phyloP scores from a whole-genome alignment of 768 basidiomycete genomes.

The Leccinum incarnatum region DNA sequence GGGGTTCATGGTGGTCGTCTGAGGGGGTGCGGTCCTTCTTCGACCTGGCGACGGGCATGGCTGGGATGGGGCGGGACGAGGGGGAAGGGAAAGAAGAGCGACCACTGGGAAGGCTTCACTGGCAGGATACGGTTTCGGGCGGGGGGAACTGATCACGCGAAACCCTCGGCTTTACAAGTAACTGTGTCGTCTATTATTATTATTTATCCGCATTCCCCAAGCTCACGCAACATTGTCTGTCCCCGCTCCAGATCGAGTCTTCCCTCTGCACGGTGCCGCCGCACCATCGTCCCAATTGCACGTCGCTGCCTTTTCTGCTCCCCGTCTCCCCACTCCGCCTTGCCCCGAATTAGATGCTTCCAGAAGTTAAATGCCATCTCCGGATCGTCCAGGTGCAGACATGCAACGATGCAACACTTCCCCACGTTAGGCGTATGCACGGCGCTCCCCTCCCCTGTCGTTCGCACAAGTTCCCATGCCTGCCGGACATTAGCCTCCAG shows the following conservation, averaged over 20 bases:
- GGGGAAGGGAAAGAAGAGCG: background rate
- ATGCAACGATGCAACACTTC: conserved; percentile 47
- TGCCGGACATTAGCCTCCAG: conserved; percentile 37
- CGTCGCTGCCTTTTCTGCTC: conserved; percentile 45
- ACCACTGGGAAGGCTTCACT: background rate
- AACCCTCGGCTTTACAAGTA: background rate
- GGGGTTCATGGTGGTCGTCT: conserved; percentile 55
- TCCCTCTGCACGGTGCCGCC: conserved; percentile 25
- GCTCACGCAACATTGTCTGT: conserved; percentile 19
- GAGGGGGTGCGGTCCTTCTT: conserved; percentile 58
- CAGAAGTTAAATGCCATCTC: conserved; percentile 61
- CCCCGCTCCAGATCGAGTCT: conserved; percentile 21
- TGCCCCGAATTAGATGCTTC: conserved; percentile 43
- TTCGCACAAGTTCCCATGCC: conserved; percentile 42
- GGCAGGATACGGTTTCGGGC: background rate
- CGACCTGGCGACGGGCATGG: conserved; percentile 65
- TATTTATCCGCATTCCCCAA: conserved; percentile 9
- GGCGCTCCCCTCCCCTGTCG: conserved; percentile 34
- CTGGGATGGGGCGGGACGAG: conserved; percentile 5
- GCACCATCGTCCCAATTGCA: conserved; percentile 38
- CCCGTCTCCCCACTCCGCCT: conserved; percentile 46
- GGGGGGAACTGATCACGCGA: background rate
- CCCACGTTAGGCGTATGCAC: conserved; percentile 48
- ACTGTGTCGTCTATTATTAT: background rate
- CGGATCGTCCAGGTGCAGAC: conserved; percentile 49